phyloP scores from a whole-genome alignment of 371 early-diverging fungal genomes.

The Mortierella sp. region DNA sequence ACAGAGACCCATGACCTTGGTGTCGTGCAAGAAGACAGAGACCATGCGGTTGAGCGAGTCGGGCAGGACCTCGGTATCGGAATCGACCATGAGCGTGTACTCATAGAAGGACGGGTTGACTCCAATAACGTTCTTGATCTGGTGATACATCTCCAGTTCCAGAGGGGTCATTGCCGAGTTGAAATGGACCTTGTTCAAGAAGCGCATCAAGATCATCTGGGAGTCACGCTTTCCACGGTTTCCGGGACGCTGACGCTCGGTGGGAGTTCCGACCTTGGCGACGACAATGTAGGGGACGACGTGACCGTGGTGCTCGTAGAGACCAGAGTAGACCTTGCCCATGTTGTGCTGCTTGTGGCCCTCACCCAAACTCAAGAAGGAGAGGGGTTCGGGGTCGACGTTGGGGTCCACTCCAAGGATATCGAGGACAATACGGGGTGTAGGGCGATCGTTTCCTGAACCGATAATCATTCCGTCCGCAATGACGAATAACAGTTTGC shows the following conservation, averaged over 20 bases:
- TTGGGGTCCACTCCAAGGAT: constrained; percentile 91
- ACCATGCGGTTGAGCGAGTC: constrained; percentile 84
- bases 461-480: constrained; percentile 92
- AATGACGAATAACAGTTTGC: constrained; percentile 93
- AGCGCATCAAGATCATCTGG: constrained; percentile 97
- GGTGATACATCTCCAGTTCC: constrained; percentile 94
- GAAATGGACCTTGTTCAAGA: constrained; percentile 94
- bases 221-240: constrained; percentile 99
- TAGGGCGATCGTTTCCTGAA: constrained; percentile 79
- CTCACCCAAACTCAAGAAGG: constrained; percentile 95
- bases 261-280: constrained; percentile 93
- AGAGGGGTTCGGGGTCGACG: constrained; percentile 91
- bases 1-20: constrained; percentile 84
- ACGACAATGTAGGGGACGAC: constrained; percentile 75
- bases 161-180: constrained; percentile 92
- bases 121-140: constrained; percentile 93
- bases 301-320: constrained; percentile 79
- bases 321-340: constrained; percentile 95
- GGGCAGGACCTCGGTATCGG: constrained; percentile 91
- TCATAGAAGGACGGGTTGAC: constrained; percentile 92
- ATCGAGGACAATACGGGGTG: constrained; percentile 84
- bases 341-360: constrained; percentile 94
- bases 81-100: constrained; percentile 92
- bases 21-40: constrained; percentile 89
- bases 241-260: constrained; percentile 82